A percentile compares a stretch with the other conserved stretches of the same genome.
Evolutionary conservation across 805 yeast species (phyloP).

Genomic region (Cyberlindnera japonica): DNA sequence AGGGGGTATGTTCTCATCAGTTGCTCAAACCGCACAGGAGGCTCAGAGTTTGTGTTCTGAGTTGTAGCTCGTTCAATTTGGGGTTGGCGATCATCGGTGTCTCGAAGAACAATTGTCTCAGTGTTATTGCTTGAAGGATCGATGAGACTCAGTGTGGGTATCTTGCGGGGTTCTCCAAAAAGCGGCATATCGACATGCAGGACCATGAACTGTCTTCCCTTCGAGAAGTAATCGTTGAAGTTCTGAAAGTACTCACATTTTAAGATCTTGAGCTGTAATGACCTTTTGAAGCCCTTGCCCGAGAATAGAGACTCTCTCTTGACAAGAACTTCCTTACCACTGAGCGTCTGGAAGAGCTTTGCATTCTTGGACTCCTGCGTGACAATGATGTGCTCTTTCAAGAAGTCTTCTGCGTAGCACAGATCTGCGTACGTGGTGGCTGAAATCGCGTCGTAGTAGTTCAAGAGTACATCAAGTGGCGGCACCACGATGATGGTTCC

Average conservation of each 20-base stretch:
- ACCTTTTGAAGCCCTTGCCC: conserved; percentile 53
- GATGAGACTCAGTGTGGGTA: conserved; percentile 4
- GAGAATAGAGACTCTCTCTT: conserved; percentile 53
- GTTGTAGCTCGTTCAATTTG: neutral
- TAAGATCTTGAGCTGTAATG: conserved; percentile 41
- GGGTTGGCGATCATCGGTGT: neutral
- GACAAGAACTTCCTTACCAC: conserved; percentile 51
- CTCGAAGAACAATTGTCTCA: conserved; percentile 1
- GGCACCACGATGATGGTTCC: conserved; percentile 66
- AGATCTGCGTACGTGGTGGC: conserved; percentile 43
- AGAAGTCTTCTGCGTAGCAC: conserved; percentile 57
- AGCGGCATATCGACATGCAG: conserved; percentile 56
- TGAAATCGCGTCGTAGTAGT: conserved; percentile 37
- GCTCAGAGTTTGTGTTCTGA: neutral
- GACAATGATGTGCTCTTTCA: conserved; percentile 57
- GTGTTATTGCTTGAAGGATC: conserved; percentile 8
- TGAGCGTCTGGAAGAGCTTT: conserved; percentile 49
- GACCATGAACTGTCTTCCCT: conserved; percentile 52
- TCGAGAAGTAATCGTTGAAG: conserved; percentile 57
- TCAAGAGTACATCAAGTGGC: conserved; percentile 42
- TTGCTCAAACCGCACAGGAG: conserved; percentile 33
- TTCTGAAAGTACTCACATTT: conserved; percentile 43
- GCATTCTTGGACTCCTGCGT: conserved; percentile 31
- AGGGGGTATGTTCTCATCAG: conserved; percentile 37
- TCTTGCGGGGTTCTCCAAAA: conserved; percentile 34